A percentile compares a stretch with the other conserved stretches of the same genome.
These are phyloP conservation scores for Globisporangium irregulare DNA, from an alignment of 352 stramenopile genomes.

Conservation along the genomic window DNA sequence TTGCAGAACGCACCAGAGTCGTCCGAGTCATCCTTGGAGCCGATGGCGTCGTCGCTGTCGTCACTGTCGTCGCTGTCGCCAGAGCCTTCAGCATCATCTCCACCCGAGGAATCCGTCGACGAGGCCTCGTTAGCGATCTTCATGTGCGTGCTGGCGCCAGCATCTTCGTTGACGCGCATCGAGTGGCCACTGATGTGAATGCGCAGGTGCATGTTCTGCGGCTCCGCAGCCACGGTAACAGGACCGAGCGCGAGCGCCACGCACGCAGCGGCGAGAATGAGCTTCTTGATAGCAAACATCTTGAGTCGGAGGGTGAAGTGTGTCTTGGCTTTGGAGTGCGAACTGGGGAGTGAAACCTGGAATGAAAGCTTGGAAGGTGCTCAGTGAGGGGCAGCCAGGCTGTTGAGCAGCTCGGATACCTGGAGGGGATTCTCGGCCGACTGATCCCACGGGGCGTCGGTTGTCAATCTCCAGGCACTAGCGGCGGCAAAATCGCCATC, in stretches of 20 bases:
- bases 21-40: neutral
- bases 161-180: neutral
- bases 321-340: neutral
- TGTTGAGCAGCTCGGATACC: too few species aligned
- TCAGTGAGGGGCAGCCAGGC: too few species aligned
- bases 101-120: neutral
- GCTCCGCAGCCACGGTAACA: constrained; percentile 18
- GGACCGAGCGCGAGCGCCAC: constrained; percentile 15
- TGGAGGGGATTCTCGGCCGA: neutral
- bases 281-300: constrained; percentile 9
- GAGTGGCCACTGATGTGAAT: constrained; percentile 1
- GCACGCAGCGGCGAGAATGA: constrained; percentile 4
- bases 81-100: neutral
- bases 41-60: neutral
- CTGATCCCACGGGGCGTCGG: neutral
- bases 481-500: neutral
- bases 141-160: too few species aligned
- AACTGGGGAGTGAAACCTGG: neutral
- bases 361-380: neutral
- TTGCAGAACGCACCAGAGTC: constrained; percentile 9
- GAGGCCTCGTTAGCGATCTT: neutral
- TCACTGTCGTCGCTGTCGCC: neutral
- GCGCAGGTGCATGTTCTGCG: constrained; percentile 23
- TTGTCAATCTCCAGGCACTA: neutral
- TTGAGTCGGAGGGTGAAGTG: neutral